Base-by-base conservation (phyloP, 768 basidiomycete species). In the Lactarius trivialis region DNA sequence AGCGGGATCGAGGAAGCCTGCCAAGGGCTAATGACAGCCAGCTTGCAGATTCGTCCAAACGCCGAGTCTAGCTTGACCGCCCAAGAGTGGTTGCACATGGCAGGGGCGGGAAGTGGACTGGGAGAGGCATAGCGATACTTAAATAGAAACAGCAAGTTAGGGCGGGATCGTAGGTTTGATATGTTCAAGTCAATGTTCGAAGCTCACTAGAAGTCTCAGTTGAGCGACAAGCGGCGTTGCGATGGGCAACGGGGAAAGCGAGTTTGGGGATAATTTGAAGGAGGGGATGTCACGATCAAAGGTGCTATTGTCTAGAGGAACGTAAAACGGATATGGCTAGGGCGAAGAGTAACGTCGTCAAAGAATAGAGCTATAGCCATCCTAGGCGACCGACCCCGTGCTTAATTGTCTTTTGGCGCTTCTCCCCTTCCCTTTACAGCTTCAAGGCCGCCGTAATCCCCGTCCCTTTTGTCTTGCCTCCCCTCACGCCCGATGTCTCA, bases 401-500 rank as follows among this genome's bases (percentile, higher is more conserved):
- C 39, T 50, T 43, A 66, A 66, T 66, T 66, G 65, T 66, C 57
- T 64, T 60, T 21, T 32, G 30, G 62, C 65, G 62, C 58, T 51
- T 51, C 19, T 0, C 4, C 1, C 11, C 37, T 64, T 51, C 62
- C 62, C 5, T 52, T 60, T 58, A 41, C 48, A 58, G 65, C 19
- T 19, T 24, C 49, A 48, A 63, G 59, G 54, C 37, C 56, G 45
- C 54, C 32, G 60, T 56, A 57, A 41, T 12, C 24, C 57, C 54
- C 56, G 48, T 56, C 64, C 58, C 65, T 67, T 63, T 67, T 67
- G 65, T 67, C 64, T 66, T 60, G 56, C 37, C 28, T 49, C 41
- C n/a, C 55, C 58, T 56, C 63, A 64, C 63, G 65, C 63, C 55
- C 58, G 14, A 30, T 15, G 4, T 37, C 51, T 49, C 57, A 24